Evolutionary conservation across 371 early-diverging fungal species (phyloP), one percentile per base, ranked within the genome.

Genomic region (Circinella minor): DNA sequence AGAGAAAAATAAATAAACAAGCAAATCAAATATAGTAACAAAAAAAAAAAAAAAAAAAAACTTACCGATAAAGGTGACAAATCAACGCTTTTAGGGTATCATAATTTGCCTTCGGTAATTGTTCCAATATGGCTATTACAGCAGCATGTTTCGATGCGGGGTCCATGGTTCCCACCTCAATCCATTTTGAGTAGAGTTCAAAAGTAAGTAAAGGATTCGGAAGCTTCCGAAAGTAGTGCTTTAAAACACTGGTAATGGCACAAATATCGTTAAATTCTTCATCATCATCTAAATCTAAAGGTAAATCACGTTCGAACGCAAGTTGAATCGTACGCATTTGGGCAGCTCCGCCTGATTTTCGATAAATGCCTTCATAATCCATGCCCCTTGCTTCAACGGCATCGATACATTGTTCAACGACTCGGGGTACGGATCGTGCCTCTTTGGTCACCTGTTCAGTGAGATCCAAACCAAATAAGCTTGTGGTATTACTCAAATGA

Each of bases 221-320:
- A 76, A 98, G 67, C 49, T 94, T 94, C 55, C 99, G 88, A 63
- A 99, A 88, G 68, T 96, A 99, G 74, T 96, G 97, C 76, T 97
- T 98, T 68, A 99, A 79, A 18, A 99, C 89, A 67, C 96, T 95
- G 4, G 99, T 97, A 17, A 97, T 86, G 17, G 91, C 86, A 61
- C 89, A 86, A 60, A 92, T 89, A 72, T 89, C 90, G 69, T 87
- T 86, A 65, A 87, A 81, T 34, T 82, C 71, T 13, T 82, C 79
- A 9, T 82, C 75, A 62, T 88, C 84, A 60, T 77, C 80, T 18
- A 93, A 66, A 67, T 90, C 83, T 13, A 88, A 71, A 1, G 82
- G 71, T 17, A 80, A 77, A 10, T 86, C 86, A 14, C 77, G 69
- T 47, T 89, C 85, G 66, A 87, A 84, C 6, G 83, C 72, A 0